Conservation (phyloP, 2,329 filamentous ascomycete genomes). For the Ustulina deusta region DNA sequence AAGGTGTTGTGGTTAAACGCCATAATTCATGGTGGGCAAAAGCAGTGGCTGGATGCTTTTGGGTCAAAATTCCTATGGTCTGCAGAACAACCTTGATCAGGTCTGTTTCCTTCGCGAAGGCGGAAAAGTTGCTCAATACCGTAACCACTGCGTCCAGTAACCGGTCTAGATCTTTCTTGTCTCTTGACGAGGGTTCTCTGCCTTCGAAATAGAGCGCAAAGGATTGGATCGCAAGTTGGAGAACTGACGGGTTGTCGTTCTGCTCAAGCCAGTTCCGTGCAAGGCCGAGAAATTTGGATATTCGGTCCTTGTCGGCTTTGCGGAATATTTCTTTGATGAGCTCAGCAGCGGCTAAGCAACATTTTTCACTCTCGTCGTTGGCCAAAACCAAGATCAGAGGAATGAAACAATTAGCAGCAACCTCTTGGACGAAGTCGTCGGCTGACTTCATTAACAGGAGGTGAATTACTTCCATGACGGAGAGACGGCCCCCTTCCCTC, state of each 20-base stretch:
- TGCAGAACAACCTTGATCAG: slow-evolving; percentile 80
- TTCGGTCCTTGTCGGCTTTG: slow-evolving; percentile 78
- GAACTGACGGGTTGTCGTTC: slow-evolving; percentile 76
- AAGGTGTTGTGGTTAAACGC: slow-evolving; percentile 73
- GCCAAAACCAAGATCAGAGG: slow-evolving; percentile 86
- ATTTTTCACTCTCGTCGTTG: slow-evolving; percentile 89
- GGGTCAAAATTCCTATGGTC: slow-evolving; percentile 74
- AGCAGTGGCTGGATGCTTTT: slow-evolving; percentile 72
- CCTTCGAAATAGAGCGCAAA: slow-evolving; percentile 87
- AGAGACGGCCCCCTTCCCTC: slow-evolving; percentile 87
- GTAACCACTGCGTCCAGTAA: slow-evolving; percentile 67
- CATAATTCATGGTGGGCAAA: slow-evolving; percentile 78
- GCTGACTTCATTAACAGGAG: slow-evolving; percentile 87
- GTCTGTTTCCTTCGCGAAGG: slow-evolving; percentile 72
- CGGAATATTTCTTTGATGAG: slow-evolving; percentile 85
- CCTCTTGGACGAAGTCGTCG: slow-evolving; percentile 83
- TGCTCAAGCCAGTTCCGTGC: slow-evolving; percentile 82
- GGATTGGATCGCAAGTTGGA: slow-evolving; percentile 80
- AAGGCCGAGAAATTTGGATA: slow-evolving; percentile 76
- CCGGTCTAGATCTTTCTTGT: slow-evolving; percentile 74
- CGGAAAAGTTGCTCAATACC: slow-evolving; percentile 66
- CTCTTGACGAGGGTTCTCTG: slow-evolving; percentile 67
- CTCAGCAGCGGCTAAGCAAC: slow-evolving; percentile 82
- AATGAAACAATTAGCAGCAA: slow-evolving; percentile 84
- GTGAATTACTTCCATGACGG: slow-evolving; percentile 92